Evolutionary conservation across 306 rosid species (phyloP).

Genomic region (Malus domestica): DNA sequence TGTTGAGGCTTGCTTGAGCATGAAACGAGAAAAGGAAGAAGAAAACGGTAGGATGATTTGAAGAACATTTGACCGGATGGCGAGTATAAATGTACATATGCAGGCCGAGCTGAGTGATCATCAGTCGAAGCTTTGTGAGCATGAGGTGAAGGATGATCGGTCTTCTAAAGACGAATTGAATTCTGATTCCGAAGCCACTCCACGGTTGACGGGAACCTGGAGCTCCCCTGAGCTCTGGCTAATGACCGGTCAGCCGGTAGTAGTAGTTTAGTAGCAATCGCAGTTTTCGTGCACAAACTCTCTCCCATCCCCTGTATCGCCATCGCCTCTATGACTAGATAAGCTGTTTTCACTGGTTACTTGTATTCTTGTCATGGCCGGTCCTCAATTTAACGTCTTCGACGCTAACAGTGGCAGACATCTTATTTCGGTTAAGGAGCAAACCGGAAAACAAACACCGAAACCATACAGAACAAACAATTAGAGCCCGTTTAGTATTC

Average conservation of each 20-base stretch:
- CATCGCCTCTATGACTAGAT: background rate
- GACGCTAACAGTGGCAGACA: background rate
- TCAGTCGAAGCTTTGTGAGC: background rate
- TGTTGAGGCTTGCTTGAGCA: constrained; percentile 64
- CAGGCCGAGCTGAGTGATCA: constrained; percentile 17
- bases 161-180: no score
- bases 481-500: no score
- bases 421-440: background rate
- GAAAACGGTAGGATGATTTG: background rate
- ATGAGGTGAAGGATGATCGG: background rate
- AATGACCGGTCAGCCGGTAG: background rate
- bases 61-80: constrained; percentile 1
- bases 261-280: background rate
- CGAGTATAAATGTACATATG: no score
- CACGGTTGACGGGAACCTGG: background rate
- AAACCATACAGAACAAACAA: background rate
- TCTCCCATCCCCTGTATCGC: background rate
- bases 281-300: background rate
- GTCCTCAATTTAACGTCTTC: background rate
- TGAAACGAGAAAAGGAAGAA: background rate
- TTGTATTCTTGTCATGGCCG: background rate
- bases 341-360: background rate
- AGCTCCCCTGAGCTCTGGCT: background rate
- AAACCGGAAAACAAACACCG: background rate
- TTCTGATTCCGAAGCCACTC: background rate